Evolutionary conservation across 2,329 filamentous ascomycete species (phyloP).

Genomic region (Fusarium sp.): DNA sequence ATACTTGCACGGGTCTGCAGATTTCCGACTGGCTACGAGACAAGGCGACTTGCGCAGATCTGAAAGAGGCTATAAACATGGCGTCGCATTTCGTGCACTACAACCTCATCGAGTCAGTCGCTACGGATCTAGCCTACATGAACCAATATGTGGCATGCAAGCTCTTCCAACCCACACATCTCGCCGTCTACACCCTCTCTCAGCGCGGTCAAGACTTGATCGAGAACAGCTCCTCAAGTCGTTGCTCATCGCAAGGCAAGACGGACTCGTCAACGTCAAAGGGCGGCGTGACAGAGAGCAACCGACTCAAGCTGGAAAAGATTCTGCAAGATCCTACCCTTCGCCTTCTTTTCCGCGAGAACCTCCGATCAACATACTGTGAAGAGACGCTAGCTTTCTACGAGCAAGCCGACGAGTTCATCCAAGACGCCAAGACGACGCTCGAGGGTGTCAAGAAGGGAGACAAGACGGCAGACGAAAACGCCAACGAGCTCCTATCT

Average conservation of each 20-base stretch:
- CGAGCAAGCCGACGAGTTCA: slow-evolving; percentile 91
- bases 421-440: slow-evolving; percentile 73
- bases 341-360: slow-evolving; percentile 91
- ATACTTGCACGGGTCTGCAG: slow-evolving; percentile 91
- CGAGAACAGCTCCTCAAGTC: slow-evolving; percentile 63
- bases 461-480: slow-evolving; percentile 75
- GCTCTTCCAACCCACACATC: slow-evolving; percentile 87
- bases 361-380: slow-evolving; percentile 92
- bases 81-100: slow-evolving; percentile 87
- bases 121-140: slow-evolving; percentile 76
- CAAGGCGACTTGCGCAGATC: slow-evolving; percentile 93
- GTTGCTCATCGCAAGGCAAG: slow-evolving; percentile 71
- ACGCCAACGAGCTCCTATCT: slow-evolving; percentile 92
- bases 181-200: slow-evolving; percentile 86
- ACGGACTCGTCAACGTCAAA: slow-evolving; percentile 56
- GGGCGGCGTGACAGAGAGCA: slow-evolving; percentile 82
- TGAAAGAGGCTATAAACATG: slow-evolving; percentile 85
- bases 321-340: slow-evolving; percentile 92
- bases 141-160: slow-evolving; percentile 69
- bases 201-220: slow-evolving; percentile 80
- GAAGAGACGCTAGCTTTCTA: slow-evolving; percentile 98
- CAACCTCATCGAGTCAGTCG: slow-evolving; percentile 80
- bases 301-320: slow-evolving; percentile 91
- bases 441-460: slow-evolving; percentile 71
- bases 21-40: slow-evolving; percentile 96